Evolutionary conservation across 75 land plant genomes (phyloP), one percentile per base, ranked within the genome.

Genomic region (Chamaecyparis obtusa): DNA sequence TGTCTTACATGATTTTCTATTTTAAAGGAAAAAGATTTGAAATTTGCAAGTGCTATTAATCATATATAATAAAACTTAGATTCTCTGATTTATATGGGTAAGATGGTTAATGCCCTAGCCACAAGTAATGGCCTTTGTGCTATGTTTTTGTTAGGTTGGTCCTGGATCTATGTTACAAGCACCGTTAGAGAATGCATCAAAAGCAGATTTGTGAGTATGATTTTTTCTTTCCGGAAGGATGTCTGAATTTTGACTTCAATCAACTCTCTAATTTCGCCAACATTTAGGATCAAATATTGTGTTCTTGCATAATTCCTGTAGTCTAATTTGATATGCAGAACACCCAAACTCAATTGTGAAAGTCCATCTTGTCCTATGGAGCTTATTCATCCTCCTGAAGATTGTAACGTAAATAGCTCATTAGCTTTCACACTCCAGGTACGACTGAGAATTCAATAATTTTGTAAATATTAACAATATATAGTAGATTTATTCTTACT

Each of bases 351-450:
- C 4, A 89, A 95, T 85, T 98, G 99, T 92, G 95, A 97, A 17
- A 83, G 36, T 15, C 75, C 90, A 60, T 91, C 91, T 69, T 98
- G 99, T 82, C 97, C 99, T 36, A 35, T 83, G 69, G 99, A 98
- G 84, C 90, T 98, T 71, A 90, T 95, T 86, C 96, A 97, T 85
- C 99, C 99, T 5, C 99, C 99, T 87, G 99, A 98, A 87, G 99
- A 98, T 89, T 98, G 99, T 89, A 98, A 95, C 79, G 92, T 98
- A 81, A 98, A 98, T 83, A 92, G 96, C 35, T 98, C 99, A 33
- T 88, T 97, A 19, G 92, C 99, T 30, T 98, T 98, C 85, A 98
- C 99, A 21, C 94, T 98, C 82, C 99, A 98, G 99, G 99, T 98
- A 30, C 16, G 86, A 48, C 55, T 74, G 21, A 51, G 11, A 77